These are phyloP conservation scores for Acidiella bohemica DNA, from an alignment of 495 filamentous ascomycete genomes.

Conservation along the genomic window DNA sequence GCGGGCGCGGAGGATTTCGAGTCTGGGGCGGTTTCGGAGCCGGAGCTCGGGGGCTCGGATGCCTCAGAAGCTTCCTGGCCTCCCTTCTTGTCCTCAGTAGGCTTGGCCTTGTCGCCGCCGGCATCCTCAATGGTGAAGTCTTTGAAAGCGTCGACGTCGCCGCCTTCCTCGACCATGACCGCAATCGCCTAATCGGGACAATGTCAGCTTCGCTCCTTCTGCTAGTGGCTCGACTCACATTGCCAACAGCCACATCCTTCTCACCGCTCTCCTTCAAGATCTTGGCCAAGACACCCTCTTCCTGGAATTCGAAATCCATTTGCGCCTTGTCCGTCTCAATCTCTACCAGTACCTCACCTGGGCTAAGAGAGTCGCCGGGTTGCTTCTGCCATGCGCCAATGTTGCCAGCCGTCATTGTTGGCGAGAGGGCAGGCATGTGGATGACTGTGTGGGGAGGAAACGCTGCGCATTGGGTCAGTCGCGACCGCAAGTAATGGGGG, in stretches of 20 bases:
- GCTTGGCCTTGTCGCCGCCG: slow-evolving; percentile 61
- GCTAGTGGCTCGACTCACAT: slow-evolving; percentile 46
- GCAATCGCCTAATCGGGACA: slow-evolving; percentile 70
- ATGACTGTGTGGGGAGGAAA: slow-evolving; percentile 90
- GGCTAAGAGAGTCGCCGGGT: slow-evolving; percentile 69
- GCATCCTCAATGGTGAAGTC: slow-evolving; percentile 81
- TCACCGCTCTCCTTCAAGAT: slow-evolving; percentile 83
- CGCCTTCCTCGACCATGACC: slow-evolving; percentile 80
- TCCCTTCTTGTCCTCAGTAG: slow-evolving; percentile 42
- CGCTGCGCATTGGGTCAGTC: slow-evolving; percentile 34
- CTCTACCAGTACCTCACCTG: slow-evolving; percentile 96
- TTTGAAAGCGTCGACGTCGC: slow-evolving; percentile 74
- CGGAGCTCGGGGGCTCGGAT: slow-evolving; percentile 41
- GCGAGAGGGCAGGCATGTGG: slow-evolving; percentile 95
- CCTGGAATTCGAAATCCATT: slow-evolving; percentile 99
- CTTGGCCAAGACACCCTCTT: slow-evolving; percentile 93
- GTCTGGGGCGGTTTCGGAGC: slow-evolving; percentile 45
- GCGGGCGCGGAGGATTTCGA: slow-evolving; percentile 30
- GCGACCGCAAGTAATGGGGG: not conserved
- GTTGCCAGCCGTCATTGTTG: slow-evolving; percentile 93
- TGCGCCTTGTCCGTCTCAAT: slow-evolving; percentile 99
- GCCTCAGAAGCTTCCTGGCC: slow-evolving; percentile 46
- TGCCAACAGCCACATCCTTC: slow-evolving; percentile 90
- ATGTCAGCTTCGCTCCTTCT: not conserved
- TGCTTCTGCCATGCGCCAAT: slow-evolving; percentile 98